Evolutionary conservation across 2,329 filamentous ascomycete genomes (phyloP), one percentile per base, ranked within the genome.

Genomic region (Calonectria pteridis): DNA sequence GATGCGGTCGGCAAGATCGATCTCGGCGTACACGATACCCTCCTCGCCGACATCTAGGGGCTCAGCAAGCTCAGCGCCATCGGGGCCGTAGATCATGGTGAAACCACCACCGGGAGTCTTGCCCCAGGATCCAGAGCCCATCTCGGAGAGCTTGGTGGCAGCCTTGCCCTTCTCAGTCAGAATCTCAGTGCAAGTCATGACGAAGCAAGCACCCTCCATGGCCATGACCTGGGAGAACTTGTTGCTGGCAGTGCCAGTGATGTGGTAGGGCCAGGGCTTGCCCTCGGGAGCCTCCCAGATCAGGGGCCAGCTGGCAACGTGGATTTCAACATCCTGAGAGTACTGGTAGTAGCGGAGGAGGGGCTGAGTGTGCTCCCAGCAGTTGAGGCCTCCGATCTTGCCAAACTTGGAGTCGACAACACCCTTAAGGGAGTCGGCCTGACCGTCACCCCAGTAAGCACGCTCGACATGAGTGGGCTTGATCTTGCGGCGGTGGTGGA

Each of bases 381-480:
- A 89, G 13, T 84, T 83, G 1, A 89, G 80, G 0, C 80, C 81
- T 10, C 87, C 87, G 26, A 88, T 82, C 33, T 82, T 83, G 23
- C 84, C 86, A 31, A 84, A 82, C 72, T 81, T 70, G 20, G 80
- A 73, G 64, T 86, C 79, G 0, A 79, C 84, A 2, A 89, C 87
- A 33, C 78, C 84, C 11, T 79, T 73, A 9, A 89, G 79, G 16
- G 82, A 84, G 2, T 84, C 79, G 1, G 83, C 86, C 0, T 81
- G 80, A 0, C 84, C 84, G 53, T 90, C 88, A 6, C 88, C 88
- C 58, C 85, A 90, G 49, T 88, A 77, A 9, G 85, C 86, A 1
- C 86, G 83, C 80, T 90, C 88, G 77, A 89, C 86, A 58, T 89
- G 87, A 0, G 87, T 90, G 0, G 88, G 85, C 79, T 90, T 90